Base-by-base conservation (phyloP, 2,329 filamentous ascomycete genomes). In the Cercospora sesami region DNA sequence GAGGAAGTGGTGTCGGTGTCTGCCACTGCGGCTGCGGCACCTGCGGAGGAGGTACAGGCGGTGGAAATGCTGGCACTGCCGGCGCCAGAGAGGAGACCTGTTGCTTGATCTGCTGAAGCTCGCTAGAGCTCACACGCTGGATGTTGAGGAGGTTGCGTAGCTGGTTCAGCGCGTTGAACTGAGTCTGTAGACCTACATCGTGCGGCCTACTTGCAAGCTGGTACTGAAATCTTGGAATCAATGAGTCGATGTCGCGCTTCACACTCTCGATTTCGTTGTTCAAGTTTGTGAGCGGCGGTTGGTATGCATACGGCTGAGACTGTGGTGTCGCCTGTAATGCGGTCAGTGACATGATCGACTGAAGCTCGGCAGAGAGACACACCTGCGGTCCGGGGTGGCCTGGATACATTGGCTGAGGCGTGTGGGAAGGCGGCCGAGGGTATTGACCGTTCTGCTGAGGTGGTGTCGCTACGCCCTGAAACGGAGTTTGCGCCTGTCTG, bases 151-250 rank as follows among this genome's bases (percentile, higher is more conserved):
- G 87, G 73, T 86, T 88, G 82, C 96, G 92, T 72, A 98, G 86
- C 80, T 95, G 92, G 80, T 94, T 83, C 74, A 97, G 87, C 71
- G 93, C 93, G 81, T 92, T 91, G 77, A 97, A 83, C 81, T 91
- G 92, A 77, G 88, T 90, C 78, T 92, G 90, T 78, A 92, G 86
- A 80, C 88, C 87, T 80, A 85, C 81, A 83, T 97, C 91, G 83
- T 90, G 87, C 69, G 91, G 90, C 78, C 89, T 92, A 72, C 87
- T 87, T 72, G 90, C 89, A 81, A 92, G 91, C 76, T 93, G 90
- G 73, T 86, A 85, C 81, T 90, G 90, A 72, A 90, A 89, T 73
- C 87, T 87, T 76, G 85, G 81, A 78, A 97, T 92, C 74, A 97
- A 84, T 76, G 87, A 88, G 75, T 91, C 88, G 78, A 97, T 90